Percentiles rank a stretch among this genome's conserved stretches.
Conservation (phyloP, 257 asterid genomes). For the Nicotiana benthamiana region DNA sequence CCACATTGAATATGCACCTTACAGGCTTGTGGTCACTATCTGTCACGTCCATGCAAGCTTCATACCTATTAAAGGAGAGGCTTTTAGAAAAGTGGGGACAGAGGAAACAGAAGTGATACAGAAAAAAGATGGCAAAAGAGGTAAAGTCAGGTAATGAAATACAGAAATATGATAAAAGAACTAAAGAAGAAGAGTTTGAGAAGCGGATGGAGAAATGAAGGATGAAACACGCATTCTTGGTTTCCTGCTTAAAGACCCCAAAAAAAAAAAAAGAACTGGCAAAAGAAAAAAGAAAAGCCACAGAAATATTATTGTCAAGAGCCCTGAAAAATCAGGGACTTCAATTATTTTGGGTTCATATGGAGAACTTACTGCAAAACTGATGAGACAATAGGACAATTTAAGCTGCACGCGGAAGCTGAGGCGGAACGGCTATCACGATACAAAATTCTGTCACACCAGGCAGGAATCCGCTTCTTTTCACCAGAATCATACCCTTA, state of each 20-base stretch:
- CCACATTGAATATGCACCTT: constrained; percentile 72
- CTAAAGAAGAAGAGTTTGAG: neutral
- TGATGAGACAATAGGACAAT: constrained; percentile 84
- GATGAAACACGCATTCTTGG: neutral
- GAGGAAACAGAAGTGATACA: neutral
- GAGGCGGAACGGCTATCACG: constrained; percentile 78
- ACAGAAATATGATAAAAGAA: neutral
- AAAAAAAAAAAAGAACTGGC: neutral
- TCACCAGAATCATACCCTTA: constrained; percentile 98
- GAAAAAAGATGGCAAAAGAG: neutral
- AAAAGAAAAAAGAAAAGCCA: neutral
- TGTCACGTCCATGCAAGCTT: constrained; percentile 97
- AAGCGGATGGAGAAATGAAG: neutral
- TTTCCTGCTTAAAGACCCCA: neutral
- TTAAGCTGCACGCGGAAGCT: constrained; percentile 67
- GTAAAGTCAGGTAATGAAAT: neutral
- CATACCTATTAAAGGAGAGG: constrained; percentile 53
- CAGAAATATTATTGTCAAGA: neutral
- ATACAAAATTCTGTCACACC: constrained; percentile 96
- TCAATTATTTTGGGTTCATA: neutral
- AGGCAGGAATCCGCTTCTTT: constrained; percentile 97
- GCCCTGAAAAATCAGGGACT: neutral
- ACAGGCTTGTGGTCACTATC: constrained; percentile 99
- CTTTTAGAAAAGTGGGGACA: neutral
- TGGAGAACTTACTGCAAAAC: constrained; percentile 56